Base-by-base conservation (phyloP, 176 grass and related monocot species). In the Avena insularis region DNA sequence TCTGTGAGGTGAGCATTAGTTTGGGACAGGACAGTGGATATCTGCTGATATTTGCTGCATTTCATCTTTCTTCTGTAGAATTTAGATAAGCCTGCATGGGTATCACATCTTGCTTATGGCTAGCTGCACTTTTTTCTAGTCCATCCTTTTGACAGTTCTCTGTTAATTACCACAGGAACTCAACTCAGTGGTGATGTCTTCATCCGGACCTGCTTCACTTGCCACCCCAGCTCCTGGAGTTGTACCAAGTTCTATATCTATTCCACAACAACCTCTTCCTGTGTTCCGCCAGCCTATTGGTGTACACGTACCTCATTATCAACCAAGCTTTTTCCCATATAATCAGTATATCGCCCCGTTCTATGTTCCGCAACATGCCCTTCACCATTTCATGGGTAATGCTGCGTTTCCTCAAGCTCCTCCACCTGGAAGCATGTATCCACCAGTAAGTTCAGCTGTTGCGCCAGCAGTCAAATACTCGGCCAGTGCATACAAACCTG, bases 321-420 rank as follows among this genome's bases (percentile, higher is more conserved):
- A 82, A 35, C 83, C 85, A 27, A 87, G 82, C 65, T 98, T 91
- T 84, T 66, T 98, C 77, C 91, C 93, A 71, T 98, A 95, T 51
- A 93, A 88, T 85, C 95, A 95, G 58, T 98, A 95, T 78, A 88
- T 93, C 9, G 53, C 90, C 40, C 89, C 89, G 8, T 95, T 93
- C 81, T 98, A 95, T 87, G 86, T 90, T 73, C 91, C 89, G 65
- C 73, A 82, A 12, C 91, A 90, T 67, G 49, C 86, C 23, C 86
- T 97, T 90, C 90, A 94, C 71, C 90, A 90, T 84, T 97, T 92
- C 82, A 85, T 97, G 79, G 89, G 94, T 20, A 88, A 86, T 89
- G 69, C 92, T 67, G 81, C 80, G 40, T 97, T 95, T 83, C 87
- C 93, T 59, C 95, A 93, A 59, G 86, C 94, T 71, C 87, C 95